These are phyloP conservation scores for Neofusicoccum parvum DNA, from an alignment of 2,329 filamentous ascomycete species.

Conservation along the genomic window DNA sequence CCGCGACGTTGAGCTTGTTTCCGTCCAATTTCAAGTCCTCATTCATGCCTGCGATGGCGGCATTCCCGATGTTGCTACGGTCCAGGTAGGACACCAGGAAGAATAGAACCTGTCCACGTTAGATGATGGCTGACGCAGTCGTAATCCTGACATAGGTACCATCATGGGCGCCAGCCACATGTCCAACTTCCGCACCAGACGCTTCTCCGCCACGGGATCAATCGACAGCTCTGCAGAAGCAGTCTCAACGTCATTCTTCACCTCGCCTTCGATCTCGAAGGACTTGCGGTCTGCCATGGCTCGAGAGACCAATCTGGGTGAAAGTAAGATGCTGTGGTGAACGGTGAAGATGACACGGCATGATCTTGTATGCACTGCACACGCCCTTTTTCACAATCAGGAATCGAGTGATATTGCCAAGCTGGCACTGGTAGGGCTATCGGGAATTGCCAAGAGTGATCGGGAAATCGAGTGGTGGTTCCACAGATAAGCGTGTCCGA, in stretches of 20 bases:
- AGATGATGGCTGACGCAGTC: conserved; percentile 25
- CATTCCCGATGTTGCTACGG: conserved; percentile 75
- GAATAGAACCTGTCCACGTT: conserved; percentile 52
- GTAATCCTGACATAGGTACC: conserved; percentile 48
- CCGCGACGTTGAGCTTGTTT: conserved; percentile 65
- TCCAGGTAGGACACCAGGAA: conserved; percentile 79
- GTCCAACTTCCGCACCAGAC: conserved; percentile 67
- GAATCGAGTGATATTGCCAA: neutral
- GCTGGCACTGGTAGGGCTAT: neutral
- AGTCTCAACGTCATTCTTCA: neutral
- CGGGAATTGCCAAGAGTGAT: neutral
- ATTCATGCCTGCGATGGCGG: conserved; percentile 64
- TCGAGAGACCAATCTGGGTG: neutral
- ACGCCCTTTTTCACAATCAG: neutral
- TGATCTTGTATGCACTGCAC: neutral
- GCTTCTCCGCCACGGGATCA: conserved; percentile 50
- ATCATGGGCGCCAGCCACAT: conserved; percentile 65
- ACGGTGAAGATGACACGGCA: neutral
- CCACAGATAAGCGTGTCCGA: neutral
- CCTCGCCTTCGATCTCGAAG: neutral
- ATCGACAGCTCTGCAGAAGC: neutral
- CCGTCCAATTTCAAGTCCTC: conserved; percentile 61
- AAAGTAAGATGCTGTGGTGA: neutral
- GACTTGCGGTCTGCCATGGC: neutral
- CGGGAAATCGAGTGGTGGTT: neutral